These are phyloP conservation scores for Sophora flavescens DNA, from an alignment of 306 rosid species.

Conservation along the genomic window DNA sequence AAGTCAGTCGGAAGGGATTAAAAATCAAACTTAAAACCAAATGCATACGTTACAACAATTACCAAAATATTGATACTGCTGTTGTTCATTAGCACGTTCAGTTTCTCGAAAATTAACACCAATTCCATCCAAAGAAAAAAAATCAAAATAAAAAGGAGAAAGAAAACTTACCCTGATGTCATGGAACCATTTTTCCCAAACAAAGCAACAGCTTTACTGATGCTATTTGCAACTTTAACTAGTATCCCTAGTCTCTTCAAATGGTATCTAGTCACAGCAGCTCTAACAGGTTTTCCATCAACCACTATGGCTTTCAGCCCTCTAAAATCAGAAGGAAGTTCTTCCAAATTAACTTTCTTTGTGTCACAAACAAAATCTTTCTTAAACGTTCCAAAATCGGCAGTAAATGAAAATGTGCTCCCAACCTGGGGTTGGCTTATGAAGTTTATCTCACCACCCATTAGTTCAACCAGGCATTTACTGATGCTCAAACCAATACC, in stretches of 20 bases:
- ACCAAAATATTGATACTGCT: slow-evolving; percentile 7
- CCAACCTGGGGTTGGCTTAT: slow-evolving; percentile 82
- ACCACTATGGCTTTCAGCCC: slow-evolving; percentile 75
- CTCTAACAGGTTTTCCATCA: slow-evolving; percentile 85
- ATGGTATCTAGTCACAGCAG: slow-evolving; percentile 83
- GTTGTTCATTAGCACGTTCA: background rate
- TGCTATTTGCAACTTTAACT: slow-evolving; percentile 67
- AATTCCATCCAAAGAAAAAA: background rate
- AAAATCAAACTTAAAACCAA: background rate
- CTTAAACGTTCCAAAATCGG: slow-evolving; percentile 68
- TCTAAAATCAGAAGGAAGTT: slow-evolving; percentile 77
- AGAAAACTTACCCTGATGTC: slow-evolving; percentile 63
- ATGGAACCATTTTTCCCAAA: slow-evolving; percentile 70
- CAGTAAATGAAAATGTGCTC: slow-evolving; percentile 92
- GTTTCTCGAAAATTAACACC: slow-evolving; percentile 16
- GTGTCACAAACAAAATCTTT: slow-evolving; percentile 53
- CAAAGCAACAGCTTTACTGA: slow-evolving; percentile 64
- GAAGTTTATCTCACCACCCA: slow-evolving; percentile 92
- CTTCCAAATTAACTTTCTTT: slow-evolving; percentile 78
- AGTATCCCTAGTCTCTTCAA: slow-evolving; percentile 85
- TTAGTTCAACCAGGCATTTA: slow-evolving; percentile 92
- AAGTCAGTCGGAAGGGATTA: slow-evolving; percentile 1
- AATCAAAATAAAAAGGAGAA: slow-evolving; percentile 25
- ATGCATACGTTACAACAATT: background rate
- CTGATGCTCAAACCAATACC: slow-evolving; percentile 99